phyloP scores from a whole-genome alignment of 768 basidiomycete genomes.

The Brasilioporus rufonigricans region DNA sequence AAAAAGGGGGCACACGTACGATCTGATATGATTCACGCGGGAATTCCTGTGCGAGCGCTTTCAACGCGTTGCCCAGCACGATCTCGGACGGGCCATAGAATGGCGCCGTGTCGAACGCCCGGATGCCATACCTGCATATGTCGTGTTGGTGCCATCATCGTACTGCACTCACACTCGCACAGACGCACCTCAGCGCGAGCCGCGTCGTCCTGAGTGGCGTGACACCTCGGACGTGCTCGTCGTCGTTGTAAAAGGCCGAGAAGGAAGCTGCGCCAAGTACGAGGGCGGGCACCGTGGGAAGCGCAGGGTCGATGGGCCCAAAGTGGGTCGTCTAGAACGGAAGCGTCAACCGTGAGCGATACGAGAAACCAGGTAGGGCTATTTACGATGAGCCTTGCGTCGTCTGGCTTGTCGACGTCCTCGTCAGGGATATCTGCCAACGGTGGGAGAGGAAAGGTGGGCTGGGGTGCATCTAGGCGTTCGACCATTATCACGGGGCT shows the following conservation, averaged over 20 bases:
- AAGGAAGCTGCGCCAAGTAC: conserved; percentile 75
- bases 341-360: conserved; percentile 7
- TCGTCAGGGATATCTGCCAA: conserved; percentile 42
- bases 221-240: conserved; percentile 53
- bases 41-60: conserved; percentile 61
- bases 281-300: conserved; percentile 45
- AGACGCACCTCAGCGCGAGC: conserved; percentile 67
- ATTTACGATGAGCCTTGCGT: conserved; percentile 36
- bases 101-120: conserved; percentile 78
- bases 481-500: conserved; percentile 35
- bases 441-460: conserved; percentile 37
- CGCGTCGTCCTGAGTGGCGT: conserved; percentile 65
- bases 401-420: conserved; percentile 37
- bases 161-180: not conserved
- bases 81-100: conserved; percentile 82
- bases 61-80: conserved; percentile 64
- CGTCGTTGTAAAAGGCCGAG: conserved; percentile 62
- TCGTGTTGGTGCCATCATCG: too few species aligned
- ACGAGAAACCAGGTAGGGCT: not conserved
- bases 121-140: conserved; percentile 82
- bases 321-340: conserved; percentile 27
- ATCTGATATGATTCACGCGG: conserved; percentile 77
- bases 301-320: conserved; percentile 27
- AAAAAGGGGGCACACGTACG: conserved; percentile 34
- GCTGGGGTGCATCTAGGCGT: conserved; percentile 41